Conservation (phyloP, 202 grass and related monocot species). For the Panicum hallii region DNA sequence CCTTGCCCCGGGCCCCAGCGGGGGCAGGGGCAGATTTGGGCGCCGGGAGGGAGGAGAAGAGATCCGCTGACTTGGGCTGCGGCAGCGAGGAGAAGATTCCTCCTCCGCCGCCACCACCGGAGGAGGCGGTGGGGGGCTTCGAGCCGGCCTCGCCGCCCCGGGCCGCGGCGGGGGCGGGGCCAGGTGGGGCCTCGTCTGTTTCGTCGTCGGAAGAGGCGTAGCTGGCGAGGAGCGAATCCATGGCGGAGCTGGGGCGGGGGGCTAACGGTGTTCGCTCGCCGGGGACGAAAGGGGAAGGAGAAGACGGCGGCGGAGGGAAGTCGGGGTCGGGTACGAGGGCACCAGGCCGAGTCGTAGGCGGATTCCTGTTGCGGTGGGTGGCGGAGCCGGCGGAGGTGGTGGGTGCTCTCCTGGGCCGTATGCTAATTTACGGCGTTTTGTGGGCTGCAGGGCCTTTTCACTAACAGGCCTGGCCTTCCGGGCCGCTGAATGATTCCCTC, state of each 20-base stretch:
- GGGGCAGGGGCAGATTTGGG: conserved; percentile 42
- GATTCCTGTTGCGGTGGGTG: no score
- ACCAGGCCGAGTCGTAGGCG: background rate
- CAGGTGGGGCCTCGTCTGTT: conserved; percentile 43
- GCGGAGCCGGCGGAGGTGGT: no score
- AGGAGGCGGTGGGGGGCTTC: background rate
- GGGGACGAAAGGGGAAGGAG: background rate
- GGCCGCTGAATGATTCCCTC: no score
- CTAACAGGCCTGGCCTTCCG: no score
- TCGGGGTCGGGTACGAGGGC: background rate
- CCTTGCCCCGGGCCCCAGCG: background rate
- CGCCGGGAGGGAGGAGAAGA: conserved; percentile 56
- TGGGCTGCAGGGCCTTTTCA: no score
- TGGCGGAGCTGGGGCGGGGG: conserved; percentile 11
- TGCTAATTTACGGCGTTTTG: no score
- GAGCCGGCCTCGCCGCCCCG: background rate
- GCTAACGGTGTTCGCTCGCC: background rate
- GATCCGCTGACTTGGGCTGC: conserved; percentile 50
- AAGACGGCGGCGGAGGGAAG: background rate
- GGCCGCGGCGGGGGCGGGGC: background rate
- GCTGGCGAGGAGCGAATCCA: conserved; percentile 90
- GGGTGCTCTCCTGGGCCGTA: no score
- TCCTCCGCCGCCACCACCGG: background rate
- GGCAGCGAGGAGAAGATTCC: conserved; percentile 57
- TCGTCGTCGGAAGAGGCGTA: conserved; percentile 91